Evolutionary conservation across 768 basidiomycete genomes (phyloP).

Genomic region (Cystobasidium ongulense): DNA sequence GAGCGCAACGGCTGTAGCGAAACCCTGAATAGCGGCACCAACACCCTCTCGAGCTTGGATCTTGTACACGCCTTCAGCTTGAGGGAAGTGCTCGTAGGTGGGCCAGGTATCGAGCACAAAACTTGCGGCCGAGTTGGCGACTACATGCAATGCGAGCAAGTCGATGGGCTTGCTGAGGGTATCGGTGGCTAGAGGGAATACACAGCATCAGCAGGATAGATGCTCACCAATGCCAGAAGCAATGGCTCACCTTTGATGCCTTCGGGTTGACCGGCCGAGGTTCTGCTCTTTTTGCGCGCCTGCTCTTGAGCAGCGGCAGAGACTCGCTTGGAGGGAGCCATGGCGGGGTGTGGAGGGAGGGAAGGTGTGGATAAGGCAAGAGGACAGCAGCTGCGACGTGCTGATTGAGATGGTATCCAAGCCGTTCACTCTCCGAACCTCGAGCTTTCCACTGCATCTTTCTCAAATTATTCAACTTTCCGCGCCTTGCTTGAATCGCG

Average conservation of each 20-base stretch:
- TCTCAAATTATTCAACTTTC: too few relatives aligned
- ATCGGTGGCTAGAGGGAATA: not conserved
- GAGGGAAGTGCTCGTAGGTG: not conserved
- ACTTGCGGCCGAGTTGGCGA: constrained; percentile 25
- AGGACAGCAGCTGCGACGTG: too few relatives aligned
- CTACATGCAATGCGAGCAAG: not conserved
- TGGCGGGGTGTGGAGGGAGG: not conserved
- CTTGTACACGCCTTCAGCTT: constrained; percentile 8
- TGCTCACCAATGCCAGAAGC: not conserved
- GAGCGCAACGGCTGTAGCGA: not conserved
- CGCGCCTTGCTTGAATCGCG: too few relatives aligned
- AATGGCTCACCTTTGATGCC: not conserved
- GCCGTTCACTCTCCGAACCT: too few relatives aligned
- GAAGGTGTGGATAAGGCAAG: not conserved
- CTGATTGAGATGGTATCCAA: too few relatives aligned
- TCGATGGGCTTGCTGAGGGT: constrained; percentile 24
- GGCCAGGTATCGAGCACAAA: constrained; percentile 33
- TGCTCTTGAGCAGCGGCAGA: constrained; percentile 1
- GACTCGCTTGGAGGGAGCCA: constrained; percentile 8
- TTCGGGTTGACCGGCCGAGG: not conserved
- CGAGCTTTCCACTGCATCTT: too few relatives aligned
- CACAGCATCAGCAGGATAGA: not conserved
- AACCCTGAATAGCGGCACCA: constrained; percentile 30
- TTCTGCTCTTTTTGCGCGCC: not conserved
- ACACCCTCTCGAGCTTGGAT: constrained; percentile 27